Conservation (phyloP, 805 yeast genomes). For the Barnettozyma sucrosica region DNA sequence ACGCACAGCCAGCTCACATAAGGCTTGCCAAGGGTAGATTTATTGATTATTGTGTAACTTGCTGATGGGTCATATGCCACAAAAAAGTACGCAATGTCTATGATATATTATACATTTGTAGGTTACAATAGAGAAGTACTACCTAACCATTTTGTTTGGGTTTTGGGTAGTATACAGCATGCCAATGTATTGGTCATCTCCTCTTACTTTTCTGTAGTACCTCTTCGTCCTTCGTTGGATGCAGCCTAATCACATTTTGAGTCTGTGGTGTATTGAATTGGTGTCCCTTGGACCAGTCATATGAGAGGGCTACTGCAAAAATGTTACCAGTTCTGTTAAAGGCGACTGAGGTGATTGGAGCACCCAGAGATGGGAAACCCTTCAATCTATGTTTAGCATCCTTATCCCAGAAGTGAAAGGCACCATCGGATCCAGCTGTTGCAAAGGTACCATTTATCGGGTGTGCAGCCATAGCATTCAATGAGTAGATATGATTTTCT, state of each 20-base stretch:
- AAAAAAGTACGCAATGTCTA: too few species aligned
- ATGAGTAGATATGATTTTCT: constrained; percentile 71
- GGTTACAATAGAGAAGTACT: too few species aligned
- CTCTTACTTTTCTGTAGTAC: constrained; percentile 48
- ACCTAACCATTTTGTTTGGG: neutral
- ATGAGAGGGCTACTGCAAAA: constrained; percentile 86
- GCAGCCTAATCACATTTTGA: constrained; percentile 74
- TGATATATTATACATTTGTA: too few species aligned
- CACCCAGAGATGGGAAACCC: constrained; percentile 62
- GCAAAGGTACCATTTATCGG: constrained; percentile 87
- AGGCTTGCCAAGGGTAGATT: too few species aligned
- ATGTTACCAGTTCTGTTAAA: constrained; percentile 82
- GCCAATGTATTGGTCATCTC: constrained; percentile 11
- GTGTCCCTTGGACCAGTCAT: constrained; percentile 95
- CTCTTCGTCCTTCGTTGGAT: constrained; percentile 81
- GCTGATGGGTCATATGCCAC: too few species aligned
- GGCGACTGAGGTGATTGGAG: constrained; percentile 67
- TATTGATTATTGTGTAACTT: too few species aligned
- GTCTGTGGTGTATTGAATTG: constrained; percentile 68
- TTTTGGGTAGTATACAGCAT: neutral
- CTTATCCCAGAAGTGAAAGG: constrained; percentile 93
- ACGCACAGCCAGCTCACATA: too few species aligned
- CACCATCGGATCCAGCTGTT: constrained; percentile 94
- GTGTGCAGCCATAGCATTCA: constrained; percentile 79
- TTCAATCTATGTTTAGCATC: constrained; percentile 84